Conservation (phyloP, 140 eudicot genomes). For the Erigeron philadelphicus region DNA sequence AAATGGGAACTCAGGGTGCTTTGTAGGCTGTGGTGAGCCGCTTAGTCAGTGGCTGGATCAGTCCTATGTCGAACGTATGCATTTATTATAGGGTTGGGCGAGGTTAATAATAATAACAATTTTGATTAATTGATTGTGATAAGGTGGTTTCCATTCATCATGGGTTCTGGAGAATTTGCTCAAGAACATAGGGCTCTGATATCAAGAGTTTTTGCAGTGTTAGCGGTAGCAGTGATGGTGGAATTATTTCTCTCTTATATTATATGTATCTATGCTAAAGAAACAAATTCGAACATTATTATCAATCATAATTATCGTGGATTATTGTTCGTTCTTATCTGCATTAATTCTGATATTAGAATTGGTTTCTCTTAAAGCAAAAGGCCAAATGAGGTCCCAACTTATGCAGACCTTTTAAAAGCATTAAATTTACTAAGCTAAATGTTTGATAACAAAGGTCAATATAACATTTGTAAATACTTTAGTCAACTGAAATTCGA, state of each 20-base stretch:
- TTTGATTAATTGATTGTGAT: conserved; percentile 24
- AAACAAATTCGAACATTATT: conserved; percentile 8
- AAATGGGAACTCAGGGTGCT: conserved; percentile 85
- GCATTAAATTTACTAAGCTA: too few species aligned
- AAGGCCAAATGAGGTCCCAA: too few species aligned
- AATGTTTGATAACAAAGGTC: too few species aligned
- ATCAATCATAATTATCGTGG: conserved; percentile 1
- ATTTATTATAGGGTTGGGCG: conserved; percentile 48
- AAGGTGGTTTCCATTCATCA: background rate
- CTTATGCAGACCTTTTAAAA: too few species aligned
- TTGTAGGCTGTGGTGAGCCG: conserved; percentile 94
- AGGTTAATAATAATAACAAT: conserved; percentile 14
- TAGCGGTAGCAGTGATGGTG: conserved; percentile 12
- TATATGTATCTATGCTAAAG: conserved; percentile 27
- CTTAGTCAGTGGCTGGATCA: conserved; percentile 76
- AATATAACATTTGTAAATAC: too few species aligned
- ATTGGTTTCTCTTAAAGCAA: too few species aligned
- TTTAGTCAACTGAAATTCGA: too few species aligned
- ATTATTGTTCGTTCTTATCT: background rate
- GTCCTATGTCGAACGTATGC: conserved; percentile 89
- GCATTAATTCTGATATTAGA: background rate
- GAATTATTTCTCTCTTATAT: conserved; percentile 14
- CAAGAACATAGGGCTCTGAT: background rate
- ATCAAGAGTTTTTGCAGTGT: conserved; percentile 17
- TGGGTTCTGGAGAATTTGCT: conserved; percentile 11